Percentiles rank a stretch among this genome's conserved stretches.
These are phyloP conservation scores for Aspergillus pseudoviridinutans DNA, from an alignment of 2,329 filamentous ascomycete genomes.

Conservation along the genomic window DNA sequence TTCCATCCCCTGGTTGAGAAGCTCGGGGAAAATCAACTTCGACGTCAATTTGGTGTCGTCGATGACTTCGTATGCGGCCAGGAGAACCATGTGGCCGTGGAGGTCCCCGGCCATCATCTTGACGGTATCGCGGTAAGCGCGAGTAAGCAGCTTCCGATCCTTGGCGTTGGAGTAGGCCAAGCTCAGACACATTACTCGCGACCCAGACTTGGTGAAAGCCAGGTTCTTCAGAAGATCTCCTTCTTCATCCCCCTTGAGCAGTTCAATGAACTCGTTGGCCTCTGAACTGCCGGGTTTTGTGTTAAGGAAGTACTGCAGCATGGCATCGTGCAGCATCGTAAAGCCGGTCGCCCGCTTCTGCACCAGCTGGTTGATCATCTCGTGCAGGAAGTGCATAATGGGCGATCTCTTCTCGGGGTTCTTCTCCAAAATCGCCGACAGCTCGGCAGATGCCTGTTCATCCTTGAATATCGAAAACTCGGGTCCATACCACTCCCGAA, in stretches of 20 bases:
- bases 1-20: slow-evolving; percentile 64
- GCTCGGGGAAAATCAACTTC: slow-evolving; percentile 82
- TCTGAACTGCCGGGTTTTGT: slow-evolving; percentile 74
- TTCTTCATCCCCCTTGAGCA: slow-evolving; percentile 86
- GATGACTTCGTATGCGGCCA: slow-evolving; percentile 83
- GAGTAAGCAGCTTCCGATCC: slow-evolving; percentile 84
- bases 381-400: slow-evolving; percentile 79
- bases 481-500: slow-evolving; percentile 94
- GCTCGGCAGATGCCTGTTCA: slow-evolving; percentile 57
- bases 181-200: slow-evolving; percentile 73
- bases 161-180: slow-evolving; percentile 85
- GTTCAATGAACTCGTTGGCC: slow-evolving; percentile 79
- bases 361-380: slow-evolving; percentile 85
- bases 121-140: slow-evolving; percentile 84
- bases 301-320: slow-evolving; percentile 92
- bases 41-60: slow-evolving; percentile 88
- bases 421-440: slow-evolving; percentile 69
- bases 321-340: slow-evolving; percentile 96
- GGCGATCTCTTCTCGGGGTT: slow-evolving; percentile 81
- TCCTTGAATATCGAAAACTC: slow-evolving; percentile 81
- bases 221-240: slow-evolving; percentile 91
- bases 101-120: slow-evolving; percentile 78
- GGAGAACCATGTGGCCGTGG: slow-evolving; percentile 73
- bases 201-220: slow-evolving; percentile 88
- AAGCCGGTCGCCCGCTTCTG: slow-evolving; percentile 97